These are phyloP conservation scores for Botrytis tulipae DNA, from an alignment of 2,329 filamentous ascomycete genomes.

Conservation along the genomic window DNA sequence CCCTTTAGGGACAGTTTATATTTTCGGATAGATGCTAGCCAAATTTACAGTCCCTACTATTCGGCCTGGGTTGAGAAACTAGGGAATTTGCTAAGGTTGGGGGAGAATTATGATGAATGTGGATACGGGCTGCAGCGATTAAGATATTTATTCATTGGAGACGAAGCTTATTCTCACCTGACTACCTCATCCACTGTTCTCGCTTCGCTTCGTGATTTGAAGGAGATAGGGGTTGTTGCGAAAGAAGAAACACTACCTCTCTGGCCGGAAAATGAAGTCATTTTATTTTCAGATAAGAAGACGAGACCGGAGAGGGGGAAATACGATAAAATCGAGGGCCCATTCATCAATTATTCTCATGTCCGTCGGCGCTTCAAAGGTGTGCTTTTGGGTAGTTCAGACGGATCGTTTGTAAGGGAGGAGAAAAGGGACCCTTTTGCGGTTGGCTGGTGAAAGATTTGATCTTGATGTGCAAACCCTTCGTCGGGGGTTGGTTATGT, in stretches of 20 bases:
- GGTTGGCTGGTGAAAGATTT: background rate
- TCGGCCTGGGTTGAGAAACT: background rate
- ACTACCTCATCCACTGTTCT: background rate
- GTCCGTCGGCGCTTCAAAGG: background rate
- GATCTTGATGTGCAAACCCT: background rate
- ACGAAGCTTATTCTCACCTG: background rate
- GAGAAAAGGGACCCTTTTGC: constrained; percentile 8
- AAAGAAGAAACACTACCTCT: background rate
- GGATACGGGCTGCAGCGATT: background rate
- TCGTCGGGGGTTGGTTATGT: background rate
- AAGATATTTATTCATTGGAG: background rate
- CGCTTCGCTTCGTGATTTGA: background rate
- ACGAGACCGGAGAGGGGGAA: background rate
- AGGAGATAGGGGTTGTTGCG: background rate
- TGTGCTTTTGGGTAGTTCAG: background rate
- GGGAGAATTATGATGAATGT: background rate
- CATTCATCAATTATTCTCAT: background rate
- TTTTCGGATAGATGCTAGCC: background rate
- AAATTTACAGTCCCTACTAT: background rate
- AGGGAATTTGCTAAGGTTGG: background rate
- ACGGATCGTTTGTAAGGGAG: constrained; percentile 7
- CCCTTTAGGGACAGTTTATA: background rate
- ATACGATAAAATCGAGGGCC: background rate
- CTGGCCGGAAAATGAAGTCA: background rate
- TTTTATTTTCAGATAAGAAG: background rate